Base-by-base conservation (phyloP, 2,329 filamentous ascomycete species). In the Penicillium polonicum region DNA sequence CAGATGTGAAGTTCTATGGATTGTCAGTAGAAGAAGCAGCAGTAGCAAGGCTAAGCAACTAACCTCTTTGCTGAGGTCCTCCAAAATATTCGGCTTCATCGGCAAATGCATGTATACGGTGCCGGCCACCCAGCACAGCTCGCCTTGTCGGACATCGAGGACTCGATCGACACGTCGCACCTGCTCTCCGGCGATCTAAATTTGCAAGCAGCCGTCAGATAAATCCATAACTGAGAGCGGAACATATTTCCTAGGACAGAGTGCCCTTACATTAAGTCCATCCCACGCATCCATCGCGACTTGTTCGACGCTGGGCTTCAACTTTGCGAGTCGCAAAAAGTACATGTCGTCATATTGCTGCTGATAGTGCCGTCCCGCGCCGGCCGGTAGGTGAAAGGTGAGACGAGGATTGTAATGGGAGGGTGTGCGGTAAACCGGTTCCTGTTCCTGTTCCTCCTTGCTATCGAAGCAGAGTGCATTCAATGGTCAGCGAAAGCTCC, bases 291-390 rank as follows among this genome's bases (percentile, higher is more conserved):
- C 86, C 17, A 79, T 76, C 0, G 92, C 93, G 50, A 90, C 82
- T 61, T 84, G 76, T 67, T 96, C 90, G 0, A 96, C 89, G 0
- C 85, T 83, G 10, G 92, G 90, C 76, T 93, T 97, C 73, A 99
- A 85, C 76, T 90, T 89, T 38, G 91, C 86, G 25, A 99, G 83
- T 13, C 94, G 89, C 66, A 97, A 74, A 72, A 97, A 99, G 82
- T 99, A 99, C 85, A 97, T 93, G 76, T 99, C 94, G 61, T 89
- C 91, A 83, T 90, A 99, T 77, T 99, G 94, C 74, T 97, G 94
- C 73, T 92, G 83, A 74, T 97, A 99, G 54, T 92, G 88, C 60
- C 82, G 80, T 36, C 80, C 76, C 42, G 80, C 75, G 27, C 83
- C 83, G 62, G 80, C 88, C 25, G 89, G 83, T 10, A 97, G 84